Percentiles rank a stretch among this genome's conserved stretches.
Conservation (phyloP, 371 early-diverging fungal genomes). For the Lichtheimia hyalospora region DNA sequence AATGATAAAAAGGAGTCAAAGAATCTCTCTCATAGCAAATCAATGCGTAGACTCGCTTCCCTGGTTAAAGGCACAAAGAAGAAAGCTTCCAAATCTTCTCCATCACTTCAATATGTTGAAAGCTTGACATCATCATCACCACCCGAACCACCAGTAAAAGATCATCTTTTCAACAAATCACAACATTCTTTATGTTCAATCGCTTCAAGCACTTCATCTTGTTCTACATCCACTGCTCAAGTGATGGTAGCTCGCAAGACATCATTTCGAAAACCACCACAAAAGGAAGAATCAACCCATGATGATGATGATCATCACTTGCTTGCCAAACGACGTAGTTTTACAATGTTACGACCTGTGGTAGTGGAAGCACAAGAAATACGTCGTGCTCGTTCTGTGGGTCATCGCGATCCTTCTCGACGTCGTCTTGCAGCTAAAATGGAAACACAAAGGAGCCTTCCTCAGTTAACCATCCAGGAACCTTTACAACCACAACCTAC, state of each 20-base stretch:
- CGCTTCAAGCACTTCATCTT: slow-evolving; percentile 25
- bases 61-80: slow-evolving; percentile 19
- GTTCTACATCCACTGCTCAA: slow-evolving; percentile 13
- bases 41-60: slow-evolving; percentile 25
- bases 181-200: slow-evolving; percentile 28
- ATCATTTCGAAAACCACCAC: not conserved
- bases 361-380: slow-evolving; percentile 18
- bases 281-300: slow-evolving; percentile 7
- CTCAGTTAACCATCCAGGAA: too few species aligned
- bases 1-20: not conserved
- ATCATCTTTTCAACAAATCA: slow-evolving; percentile 8
- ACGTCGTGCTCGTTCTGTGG: slow-evolving; percentile 17
- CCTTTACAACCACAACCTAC: too few species aligned
- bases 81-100: not conserved
- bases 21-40: not conserved
- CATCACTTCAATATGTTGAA: not conserved
- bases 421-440: too few species aligned
- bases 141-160: slow-evolving; percentile 6
- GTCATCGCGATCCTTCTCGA: not conserved
- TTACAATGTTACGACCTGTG: slow-evolving; percentile 12
- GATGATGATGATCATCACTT: slow-evolving; percentile 8
- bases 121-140: not conserved
- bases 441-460: too few species aligned
- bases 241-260: slow-evolving; percentile 7
- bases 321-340: slow-evolving; percentile 20